A percentile compares a stretch with the other conserved stretches of the same genome.
Conservation (phyloP, 176 grass and related monocot species). For the Oryza nivara region DNA sequence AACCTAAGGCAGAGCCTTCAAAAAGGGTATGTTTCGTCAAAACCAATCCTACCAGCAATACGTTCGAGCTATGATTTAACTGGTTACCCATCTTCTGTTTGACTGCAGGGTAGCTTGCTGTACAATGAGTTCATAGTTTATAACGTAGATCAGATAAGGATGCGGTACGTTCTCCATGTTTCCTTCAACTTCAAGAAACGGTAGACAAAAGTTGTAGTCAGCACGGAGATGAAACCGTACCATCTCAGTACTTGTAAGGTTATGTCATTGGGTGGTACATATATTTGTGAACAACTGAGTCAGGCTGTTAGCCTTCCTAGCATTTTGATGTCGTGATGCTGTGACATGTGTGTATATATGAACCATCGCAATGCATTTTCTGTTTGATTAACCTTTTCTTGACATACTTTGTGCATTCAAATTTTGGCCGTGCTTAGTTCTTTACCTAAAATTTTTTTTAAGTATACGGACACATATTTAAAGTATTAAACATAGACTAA, state of each 20-base stretch:
- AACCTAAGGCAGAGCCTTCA: conserved; percentile 61
- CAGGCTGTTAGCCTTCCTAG: not conserved
- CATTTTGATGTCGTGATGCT: conserved; percentile 6
- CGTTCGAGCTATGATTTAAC: not conserved
- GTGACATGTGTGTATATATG: not conserved
- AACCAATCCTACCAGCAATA: not conserved
- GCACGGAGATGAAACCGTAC: not conserved
- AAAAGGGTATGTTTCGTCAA: conserved; percentile 46
- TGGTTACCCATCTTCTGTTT: not conserved
- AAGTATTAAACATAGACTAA: too few species aligned
- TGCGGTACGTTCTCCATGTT: conserved; percentile 81
- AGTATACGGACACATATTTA: too few species aligned
- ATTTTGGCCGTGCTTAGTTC: not conserved
- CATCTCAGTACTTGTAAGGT: not conserved
- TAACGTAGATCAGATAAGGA: conserved; percentile 87
- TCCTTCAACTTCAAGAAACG: conserved; percentile 66
- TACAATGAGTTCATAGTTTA: conserved; percentile 98
- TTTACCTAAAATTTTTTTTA: too few species aligned
- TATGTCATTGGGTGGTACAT: not conserved
- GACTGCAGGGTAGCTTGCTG: conserved; percentile 81
- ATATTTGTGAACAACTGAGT: conserved; percentile 14
- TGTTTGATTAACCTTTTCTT: too few species aligned
- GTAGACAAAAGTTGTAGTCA: conserved; percentile 29
- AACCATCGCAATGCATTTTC: not conserved
- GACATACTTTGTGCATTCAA: not conserved